phyloP scores from a whole-genome alignment of 345 rosid genomes.

The Eucalyptus regnans region DNA sequence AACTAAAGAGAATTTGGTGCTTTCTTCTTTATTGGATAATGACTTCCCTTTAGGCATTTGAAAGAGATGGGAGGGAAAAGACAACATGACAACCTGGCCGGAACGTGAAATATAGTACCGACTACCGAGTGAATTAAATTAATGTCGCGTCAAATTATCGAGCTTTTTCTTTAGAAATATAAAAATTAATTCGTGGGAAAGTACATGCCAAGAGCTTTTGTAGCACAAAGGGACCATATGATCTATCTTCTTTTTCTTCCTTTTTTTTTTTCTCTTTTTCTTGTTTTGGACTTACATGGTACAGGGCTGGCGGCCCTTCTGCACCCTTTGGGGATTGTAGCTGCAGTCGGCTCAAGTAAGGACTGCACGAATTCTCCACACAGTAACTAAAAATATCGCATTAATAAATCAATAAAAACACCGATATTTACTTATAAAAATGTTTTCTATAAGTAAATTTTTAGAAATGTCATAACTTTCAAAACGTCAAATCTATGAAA shows the following conservation, averaged over 20 bases:
- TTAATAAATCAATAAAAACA: background rate
- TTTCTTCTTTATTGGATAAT: background rate
- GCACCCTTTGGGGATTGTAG: background rate
- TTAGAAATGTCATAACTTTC: background rate
- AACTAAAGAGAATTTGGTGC: background rate
- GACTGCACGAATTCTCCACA: background rate
- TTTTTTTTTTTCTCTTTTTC: background rate
- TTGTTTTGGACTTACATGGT: background rate
- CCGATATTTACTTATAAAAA: background rate
- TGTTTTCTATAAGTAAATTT: accelerated
- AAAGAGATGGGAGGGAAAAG: background rate
- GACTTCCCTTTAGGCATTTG: background rate
- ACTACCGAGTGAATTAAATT: background rate
- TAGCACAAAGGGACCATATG: background rate
- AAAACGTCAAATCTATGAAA: background rate
- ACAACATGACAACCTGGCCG: background rate
- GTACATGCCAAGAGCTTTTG: background rate
- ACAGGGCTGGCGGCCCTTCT: background rate
- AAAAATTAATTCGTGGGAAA: background rate
- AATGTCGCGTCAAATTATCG: background rate
- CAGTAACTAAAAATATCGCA: background rate
- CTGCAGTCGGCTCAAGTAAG: background rate
- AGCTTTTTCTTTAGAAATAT: background rate
- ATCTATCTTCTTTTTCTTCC: background rate
- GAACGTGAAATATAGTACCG: background rate